These are phyloP conservation scores for Coffea eugenioides DNA, from an alignment of 257 asterid genomes.

Conservation along the genomic window DNA sequence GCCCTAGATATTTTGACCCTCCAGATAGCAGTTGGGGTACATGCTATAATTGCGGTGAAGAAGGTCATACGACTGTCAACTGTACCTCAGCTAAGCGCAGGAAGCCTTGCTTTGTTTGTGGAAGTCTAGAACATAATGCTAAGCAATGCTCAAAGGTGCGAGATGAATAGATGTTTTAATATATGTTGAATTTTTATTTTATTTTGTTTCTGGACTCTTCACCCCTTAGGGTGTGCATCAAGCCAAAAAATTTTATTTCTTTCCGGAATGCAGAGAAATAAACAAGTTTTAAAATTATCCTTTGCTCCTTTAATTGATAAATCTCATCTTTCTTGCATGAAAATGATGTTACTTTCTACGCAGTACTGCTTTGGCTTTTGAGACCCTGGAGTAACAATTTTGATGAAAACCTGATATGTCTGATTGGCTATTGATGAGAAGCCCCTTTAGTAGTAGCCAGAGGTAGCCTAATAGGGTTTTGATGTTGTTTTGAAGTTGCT, in stretches of 20 bases:
- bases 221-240: neutral
- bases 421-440: neutral
- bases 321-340: neutral
- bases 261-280: neutral
- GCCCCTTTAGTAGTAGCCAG: neutral
- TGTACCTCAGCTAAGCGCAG: constrained; percentile 80
- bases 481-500: neutral
- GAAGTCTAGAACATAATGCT: constrained; percentile 81
- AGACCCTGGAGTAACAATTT: neutral
- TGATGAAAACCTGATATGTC: too few relatives aligned
- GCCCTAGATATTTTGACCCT: constrained; percentile 98
- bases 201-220: too few relatives aligned
- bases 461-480: neutral
- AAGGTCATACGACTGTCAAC: constrained; percentile 72
- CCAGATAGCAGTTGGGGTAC: constrained; percentile 89
- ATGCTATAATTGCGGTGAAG: constrained; percentile 97
- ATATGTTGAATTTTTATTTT: neutral
- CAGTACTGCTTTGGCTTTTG: neutral
- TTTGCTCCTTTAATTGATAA: neutral
- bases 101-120: constrained; percentile 96
- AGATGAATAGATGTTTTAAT: constrained; percentile 13
- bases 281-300: neutral
- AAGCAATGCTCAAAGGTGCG: constrained; percentile 77
- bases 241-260: neutral
- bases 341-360: neutral